Evolutionary conservation across 2,329 filamentous ascomycete species (phyloP), one percentile per base, ranked within the genome.

Genomic region (Paramyrothecium sp.): DNA sequence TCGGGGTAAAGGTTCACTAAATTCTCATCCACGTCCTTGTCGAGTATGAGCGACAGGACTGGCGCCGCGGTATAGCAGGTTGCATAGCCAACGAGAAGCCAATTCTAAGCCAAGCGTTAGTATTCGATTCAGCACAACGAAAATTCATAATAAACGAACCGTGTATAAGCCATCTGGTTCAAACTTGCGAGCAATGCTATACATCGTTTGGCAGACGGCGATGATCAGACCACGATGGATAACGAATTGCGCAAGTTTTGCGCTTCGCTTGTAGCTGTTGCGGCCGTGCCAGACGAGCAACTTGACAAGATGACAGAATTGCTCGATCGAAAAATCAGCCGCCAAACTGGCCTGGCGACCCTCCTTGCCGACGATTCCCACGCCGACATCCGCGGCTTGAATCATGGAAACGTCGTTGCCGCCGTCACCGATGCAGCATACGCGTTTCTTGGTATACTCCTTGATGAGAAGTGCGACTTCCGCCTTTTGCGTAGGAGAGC

Each of bases 351-450:
- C 95, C 78, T 99, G 95, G 21, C 91, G 87, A 34, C 95, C 95
- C 78, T 99, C 95, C 78, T 99, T 99, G 59, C 95, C 95, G 1
- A 98, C 95, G 60, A 99, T 99, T 60, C 95, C 95, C 23, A 99
- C 94, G 59, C 96, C 96, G 0, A 99, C 93, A 68, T 99, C 95
- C 1, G 96, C 95, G 8, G 95, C 94, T 78, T 98, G 95, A 65
- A 99, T 99, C 95, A 99, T 99, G 64, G 89, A 94, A 5, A 99
- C 95, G 71, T 99, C 96, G 75, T 99, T 99, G 66, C 96, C 95
- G 63, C 95, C 95, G 69, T 99, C 95, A 41, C 95, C 95, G 64
- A 99, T 99, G 70, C 95, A 98, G 76, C 93, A 97, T 17, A 98
- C 91, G 16, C 96, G 89, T 75, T 98, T 98, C 73, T 91, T 92